phyloP scores from a whole-genome alignment of 1,284 basidiomycete genomes.

The Lignosus rhinocerotis region DNA sequence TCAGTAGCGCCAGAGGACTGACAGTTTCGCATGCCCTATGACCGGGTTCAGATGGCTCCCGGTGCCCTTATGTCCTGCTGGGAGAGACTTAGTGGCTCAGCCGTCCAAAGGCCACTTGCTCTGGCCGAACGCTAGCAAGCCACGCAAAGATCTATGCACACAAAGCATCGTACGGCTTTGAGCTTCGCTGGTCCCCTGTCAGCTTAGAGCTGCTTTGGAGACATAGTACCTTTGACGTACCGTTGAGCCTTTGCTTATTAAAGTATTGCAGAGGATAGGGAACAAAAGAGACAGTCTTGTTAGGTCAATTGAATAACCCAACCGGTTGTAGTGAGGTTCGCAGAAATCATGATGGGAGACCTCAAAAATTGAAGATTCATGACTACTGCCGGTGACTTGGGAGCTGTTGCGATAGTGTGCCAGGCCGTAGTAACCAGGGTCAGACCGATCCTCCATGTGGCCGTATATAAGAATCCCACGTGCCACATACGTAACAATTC shows the following conservation, averaged over 20 bases:
- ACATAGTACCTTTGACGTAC: background rate
- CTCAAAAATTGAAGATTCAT: too few species aligned
- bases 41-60: background rate
- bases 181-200: background rate
- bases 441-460: too few species aligned
- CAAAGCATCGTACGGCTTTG: background rate
- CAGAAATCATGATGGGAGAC: too few species aligned
- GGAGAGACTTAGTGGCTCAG: conserved; percentile 5
- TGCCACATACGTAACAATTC: too few species aligned
- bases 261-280: background rate
- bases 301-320: too few species aligned
- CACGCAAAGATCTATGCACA: background rate
- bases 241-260: background rate
- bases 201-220: background rate
- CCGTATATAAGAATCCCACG: too few species aligned
- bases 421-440: too few species aligned
- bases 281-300: background rate
- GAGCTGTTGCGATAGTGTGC: too few species aligned
- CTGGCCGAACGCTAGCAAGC: background rate
- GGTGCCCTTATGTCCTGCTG: conserved; percentile 3
- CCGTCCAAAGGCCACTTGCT: conserved; percentile 9
- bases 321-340: too few species aligned
- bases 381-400: too few species aligned
- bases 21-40: conserved; percentile 11
- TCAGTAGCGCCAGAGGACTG: conserved; percentile 1